These are phyloP conservation scores for Candida endomychidarum DNA, from an alignment of 805 yeast species.

Conservation along the genomic window DNA sequence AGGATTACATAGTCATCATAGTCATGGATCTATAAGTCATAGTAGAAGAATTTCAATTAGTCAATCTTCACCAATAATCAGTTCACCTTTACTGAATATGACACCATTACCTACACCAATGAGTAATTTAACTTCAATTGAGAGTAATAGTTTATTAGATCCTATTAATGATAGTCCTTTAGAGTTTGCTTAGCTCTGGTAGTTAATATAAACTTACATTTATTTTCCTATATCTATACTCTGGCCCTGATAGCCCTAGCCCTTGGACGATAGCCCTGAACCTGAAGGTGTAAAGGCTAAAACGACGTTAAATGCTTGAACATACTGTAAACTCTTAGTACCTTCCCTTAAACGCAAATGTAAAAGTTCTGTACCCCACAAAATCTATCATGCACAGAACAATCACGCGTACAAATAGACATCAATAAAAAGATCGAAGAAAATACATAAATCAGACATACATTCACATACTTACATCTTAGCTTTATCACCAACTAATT, in stretches of 20 bases:
- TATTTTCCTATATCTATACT: too few relatives aligned
- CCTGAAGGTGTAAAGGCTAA: too few relatives aligned
- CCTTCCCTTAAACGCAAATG: too few relatives aligned
- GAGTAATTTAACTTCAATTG: conserved; percentile 18
- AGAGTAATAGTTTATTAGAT: conserved; percentile 22
- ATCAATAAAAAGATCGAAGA: too few relatives aligned
- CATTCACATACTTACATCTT: conserved; percentile 32
- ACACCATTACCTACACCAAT: conserved; percentile 31
- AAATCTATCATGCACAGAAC: too few relatives aligned
- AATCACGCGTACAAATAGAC: too few relatives aligned
- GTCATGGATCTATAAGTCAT: conserved; percentile 4
- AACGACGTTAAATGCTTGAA: too few relatives aligned
- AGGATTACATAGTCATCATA: conserved; percentile 3
- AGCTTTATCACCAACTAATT: conserved; percentile 43
- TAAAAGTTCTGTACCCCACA: too few relatives aligned
- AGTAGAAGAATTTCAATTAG: conserved; percentile 1
- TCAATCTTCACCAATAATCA: conserved; percentile 27
- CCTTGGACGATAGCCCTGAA: too few relatives aligned
- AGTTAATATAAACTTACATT: too few relatives aligned
- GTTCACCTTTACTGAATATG: conserved; percentile 37
- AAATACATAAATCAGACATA: conserved; percentile 3
- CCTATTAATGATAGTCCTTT: conserved; percentile 42
- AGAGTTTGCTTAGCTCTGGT: conserved; percentile 26
- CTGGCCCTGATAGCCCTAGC: too few relatives aligned
- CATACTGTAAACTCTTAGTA: too few relatives aligned